phyloP scores from a whole-genome alignment of 805 yeast species.

The Candida pini region DNA sequence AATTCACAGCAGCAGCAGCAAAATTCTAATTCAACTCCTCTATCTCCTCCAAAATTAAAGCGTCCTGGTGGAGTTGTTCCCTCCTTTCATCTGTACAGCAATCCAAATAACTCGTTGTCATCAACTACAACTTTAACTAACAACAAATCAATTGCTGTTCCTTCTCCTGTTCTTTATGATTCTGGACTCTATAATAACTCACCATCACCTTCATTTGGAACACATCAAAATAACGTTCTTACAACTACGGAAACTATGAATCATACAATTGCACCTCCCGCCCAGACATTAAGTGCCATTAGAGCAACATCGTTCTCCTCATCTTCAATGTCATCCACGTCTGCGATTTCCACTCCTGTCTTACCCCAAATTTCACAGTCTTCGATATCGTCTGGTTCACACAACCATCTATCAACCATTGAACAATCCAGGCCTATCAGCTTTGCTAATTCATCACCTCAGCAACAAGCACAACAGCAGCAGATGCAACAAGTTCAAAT shows the following conservation, averaged over 20 bases:
- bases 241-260: too few relatives aligned
- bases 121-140: conserved; percentile 4
- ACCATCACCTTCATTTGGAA: conserved; percentile 5
- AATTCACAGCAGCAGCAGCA: neutral
- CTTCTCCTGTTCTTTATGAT: conserved; percentile 7
- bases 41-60: conserved; percentile 1
- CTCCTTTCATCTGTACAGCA: conserved; percentile 1
- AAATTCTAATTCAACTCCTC: too few relatives aligned
- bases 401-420: too few relatives aligned
- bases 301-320: too few relatives aligned
- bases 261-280: too few relatives aligned
- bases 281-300: too few relatives aligned
- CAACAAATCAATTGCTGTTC: conserved; percentile 2
- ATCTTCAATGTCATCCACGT: too few relatives aligned
- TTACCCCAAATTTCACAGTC: too few relatives aligned
- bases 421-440: too few relatives aligned
- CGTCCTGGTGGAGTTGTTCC: conserved; percentile 3
- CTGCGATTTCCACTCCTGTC: neutral
- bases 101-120: conserved; percentile 5
- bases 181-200: conserved; percentile 1
- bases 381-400: too few relatives aligned
- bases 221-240: neutral
- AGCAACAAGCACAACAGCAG: neutral
- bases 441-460: neutral
- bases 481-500: neutral